These are phyloP conservation scores for Trichoderma sp. DNA, from an alignment of 2,329 filamentous ascomycete genomes.

Conservation along the genomic window DNA sequence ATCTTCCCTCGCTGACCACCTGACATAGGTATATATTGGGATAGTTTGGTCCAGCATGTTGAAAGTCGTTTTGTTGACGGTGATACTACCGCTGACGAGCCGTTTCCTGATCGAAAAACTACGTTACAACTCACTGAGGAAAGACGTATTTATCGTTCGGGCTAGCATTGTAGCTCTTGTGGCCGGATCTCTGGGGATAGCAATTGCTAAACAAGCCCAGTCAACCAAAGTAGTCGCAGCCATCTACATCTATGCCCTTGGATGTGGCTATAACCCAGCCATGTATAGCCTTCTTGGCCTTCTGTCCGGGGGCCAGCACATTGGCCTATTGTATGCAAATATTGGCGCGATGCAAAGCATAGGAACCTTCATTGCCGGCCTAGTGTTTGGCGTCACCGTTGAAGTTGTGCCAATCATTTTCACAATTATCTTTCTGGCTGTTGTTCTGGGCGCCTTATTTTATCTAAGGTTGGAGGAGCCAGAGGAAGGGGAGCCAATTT, in stretches of 20 bases:
- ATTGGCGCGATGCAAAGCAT: constrained; percentile 19
- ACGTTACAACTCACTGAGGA: constrained; percentile 10
- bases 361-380: background rate
- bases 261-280: constrained; percentile 14
- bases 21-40: background rate
- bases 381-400: constrained; percentile 8
- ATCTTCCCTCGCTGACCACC: constrained; percentile 4
- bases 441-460: constrained; percentile 12
- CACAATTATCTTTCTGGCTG: constrained; percentile 3
- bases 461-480: constrained; percentile 8
- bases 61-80: constrained; percentile 12
- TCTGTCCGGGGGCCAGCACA: constrained; percentile 1
- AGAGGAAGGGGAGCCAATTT: constrained; percentile 9
- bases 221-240: constrained; percentile 6
- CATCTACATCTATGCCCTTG: constrained; percentile 20
- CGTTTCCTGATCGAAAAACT: constrained; percentile 11
- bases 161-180: constrained; percentile 23
- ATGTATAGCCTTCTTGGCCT: constrained; percentile 21
- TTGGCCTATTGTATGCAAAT: constrained; percentile 14
- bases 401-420: background rate
- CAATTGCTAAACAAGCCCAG: constrained; percentile 5
- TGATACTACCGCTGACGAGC: constrained; percentile 14
- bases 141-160: background rate
- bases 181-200: constrained; percentile 13
- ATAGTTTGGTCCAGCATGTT: background rate